These are phyloP conservation scores for Pecoramyces ruminantium DNA, from an alignment of 192 early-diverging fungal species.

Conservation along the genomic window DNA sequence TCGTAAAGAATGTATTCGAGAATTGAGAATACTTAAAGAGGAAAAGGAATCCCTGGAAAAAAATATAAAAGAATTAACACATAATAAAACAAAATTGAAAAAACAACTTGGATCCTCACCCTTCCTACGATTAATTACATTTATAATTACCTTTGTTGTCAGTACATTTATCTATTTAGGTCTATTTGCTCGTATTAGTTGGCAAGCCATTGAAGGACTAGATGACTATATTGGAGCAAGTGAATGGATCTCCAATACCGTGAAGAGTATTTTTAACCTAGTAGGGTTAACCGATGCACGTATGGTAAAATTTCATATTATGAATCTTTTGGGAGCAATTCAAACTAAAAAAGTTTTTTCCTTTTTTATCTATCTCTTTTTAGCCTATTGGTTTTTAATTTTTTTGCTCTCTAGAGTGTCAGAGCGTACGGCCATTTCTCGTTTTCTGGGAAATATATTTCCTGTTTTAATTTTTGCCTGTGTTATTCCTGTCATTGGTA, in stretches of 20 bases:
- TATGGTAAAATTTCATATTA: background rate
- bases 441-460: background rate
- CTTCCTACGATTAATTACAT: background rate
- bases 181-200: background rate
- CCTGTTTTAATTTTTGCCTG: background rate
- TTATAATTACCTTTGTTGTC: background rate
- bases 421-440: background rate
- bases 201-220: background rate
- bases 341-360: background rate
- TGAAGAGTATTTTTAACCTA: background rate
- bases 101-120: background rate
- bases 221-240: background rate
- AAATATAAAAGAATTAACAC: background rate
- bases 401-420: background rate
- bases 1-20: background rate
- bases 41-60: background rate
- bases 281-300: background rate
- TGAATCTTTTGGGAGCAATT: background rate
- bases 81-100: background rate
- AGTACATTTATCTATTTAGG: background rate
- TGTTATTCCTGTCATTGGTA: background rate
- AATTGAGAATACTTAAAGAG: background rate
- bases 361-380: background rate
- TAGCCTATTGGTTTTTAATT: background rate
- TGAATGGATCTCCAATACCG: background rate